phyloP scores from a whole-genome alignment of 2,329 filamentous ascomycete genomes.

The Pseudogymnoascus sp. region DNA sequence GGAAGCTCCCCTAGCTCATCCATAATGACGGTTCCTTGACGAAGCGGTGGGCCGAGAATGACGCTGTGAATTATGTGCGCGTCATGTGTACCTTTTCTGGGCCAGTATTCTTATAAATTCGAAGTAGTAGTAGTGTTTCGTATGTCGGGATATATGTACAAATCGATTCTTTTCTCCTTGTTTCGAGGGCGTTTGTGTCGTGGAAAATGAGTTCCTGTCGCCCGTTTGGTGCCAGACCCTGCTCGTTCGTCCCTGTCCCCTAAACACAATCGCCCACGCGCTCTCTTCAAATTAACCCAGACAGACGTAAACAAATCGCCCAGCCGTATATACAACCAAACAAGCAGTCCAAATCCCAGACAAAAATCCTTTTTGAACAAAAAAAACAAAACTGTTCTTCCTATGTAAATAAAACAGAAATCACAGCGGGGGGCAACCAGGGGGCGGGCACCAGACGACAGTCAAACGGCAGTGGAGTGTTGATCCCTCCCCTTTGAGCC shows the following conservation, averaged over 20 bases:
- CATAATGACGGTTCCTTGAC: not conserved
- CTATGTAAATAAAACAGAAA: not conserved
- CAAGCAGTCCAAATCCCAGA: not conserved
- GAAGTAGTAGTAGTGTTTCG: not conserved
- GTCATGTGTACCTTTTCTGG: not conserved
- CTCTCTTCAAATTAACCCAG: not conserved
- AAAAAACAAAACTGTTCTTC: not conserved
- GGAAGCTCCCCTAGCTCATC: not conserved
- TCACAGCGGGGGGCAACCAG: not conserved
- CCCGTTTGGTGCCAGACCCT: not conserved
- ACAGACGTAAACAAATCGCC: not conserved
- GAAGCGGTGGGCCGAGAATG: not conserved
- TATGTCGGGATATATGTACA: not conserved
- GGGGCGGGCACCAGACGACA: not conserved
- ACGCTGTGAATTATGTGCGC: not conserved
- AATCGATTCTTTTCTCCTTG: not conserved
- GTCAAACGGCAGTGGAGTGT: not conserved
- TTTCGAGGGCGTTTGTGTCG: not conserved
- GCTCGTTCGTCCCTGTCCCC: not conserved
- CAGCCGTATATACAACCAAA: not conserved
- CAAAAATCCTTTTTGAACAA: not conserved
- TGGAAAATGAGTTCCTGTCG: not conserved
- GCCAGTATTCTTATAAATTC: not conserved
- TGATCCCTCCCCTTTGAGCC: not conserved
- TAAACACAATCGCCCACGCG: not conserved